These are phyloP conservation scores for Phytophthora pisi DNA, from an alignment of 352 stramenopile species.

Conservation along the genomic window DNA sequence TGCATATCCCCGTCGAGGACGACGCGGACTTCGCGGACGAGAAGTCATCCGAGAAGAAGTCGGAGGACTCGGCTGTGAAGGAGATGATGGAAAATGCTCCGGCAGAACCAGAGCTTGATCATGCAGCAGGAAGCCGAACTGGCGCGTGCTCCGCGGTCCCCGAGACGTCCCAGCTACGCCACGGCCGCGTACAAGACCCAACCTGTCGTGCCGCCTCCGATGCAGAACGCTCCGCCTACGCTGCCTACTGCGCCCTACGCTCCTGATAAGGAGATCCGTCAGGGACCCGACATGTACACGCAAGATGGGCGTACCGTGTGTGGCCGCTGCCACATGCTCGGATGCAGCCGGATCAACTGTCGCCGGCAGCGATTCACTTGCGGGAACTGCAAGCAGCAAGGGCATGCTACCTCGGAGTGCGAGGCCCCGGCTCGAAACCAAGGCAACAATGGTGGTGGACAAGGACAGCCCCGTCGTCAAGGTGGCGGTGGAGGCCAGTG, in stretches of 20 bases:
- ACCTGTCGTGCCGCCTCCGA: not conserved
- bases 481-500: not conserved
- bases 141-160: no score
- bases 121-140: no score
- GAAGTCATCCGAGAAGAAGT: not conserved
- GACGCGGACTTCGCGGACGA: not conserved
- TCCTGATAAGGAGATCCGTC: not conserved
- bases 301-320: not conserved
- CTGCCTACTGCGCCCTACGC: not conserved
- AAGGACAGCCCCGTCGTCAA: not conserved
- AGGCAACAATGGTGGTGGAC: not conserved
- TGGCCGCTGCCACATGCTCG: not conserved
- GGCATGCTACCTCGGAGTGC: not conserved
- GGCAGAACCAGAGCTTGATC: no score
- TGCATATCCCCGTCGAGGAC: not conserved
- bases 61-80: not conserved
- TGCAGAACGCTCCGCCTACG: not conserved
- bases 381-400: not conserved
- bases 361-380: not conserved
- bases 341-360: not conserved
- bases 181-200: not conserved
- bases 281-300: not conserved
- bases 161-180: no score
- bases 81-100: not conserved
- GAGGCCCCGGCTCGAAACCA: not conserved